Evolutionary conservation across 768 basidiomycete species (phyloP).

Genomic region (Mycena haematopus): DNA sequence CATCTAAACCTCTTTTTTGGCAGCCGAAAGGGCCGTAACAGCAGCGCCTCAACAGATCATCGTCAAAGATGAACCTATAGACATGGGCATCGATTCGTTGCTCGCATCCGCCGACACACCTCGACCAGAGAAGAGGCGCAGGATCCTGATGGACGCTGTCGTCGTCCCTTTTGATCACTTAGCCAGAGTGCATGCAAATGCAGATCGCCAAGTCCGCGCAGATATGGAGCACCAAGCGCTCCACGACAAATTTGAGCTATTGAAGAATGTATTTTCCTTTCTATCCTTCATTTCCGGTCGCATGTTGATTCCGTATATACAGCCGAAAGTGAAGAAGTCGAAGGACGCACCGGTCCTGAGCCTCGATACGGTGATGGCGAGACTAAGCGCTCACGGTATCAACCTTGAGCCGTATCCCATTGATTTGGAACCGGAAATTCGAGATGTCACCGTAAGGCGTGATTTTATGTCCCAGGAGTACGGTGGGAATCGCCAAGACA

Average conservation of each 20-base stretch:
- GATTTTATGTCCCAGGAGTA: constrained; percentile 39
- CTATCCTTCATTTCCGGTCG: background rate
- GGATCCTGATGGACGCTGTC: constrained; percentile 11
- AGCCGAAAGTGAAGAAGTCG: constrained; percentile 32
- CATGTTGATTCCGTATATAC: background rate
- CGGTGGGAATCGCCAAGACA: constrained; percentile 42
- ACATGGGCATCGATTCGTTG: constrained; percentile 6
- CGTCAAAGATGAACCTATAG: constrained; percentile 17
- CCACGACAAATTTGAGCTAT: constrained; percentile 2
- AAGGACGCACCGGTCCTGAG: constrained; percentile 13
- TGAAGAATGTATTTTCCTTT: constrained; percentile 11
- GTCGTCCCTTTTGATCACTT: background rate
- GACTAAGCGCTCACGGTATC: constrained; percentile 30
- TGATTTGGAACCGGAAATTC: constrained; percentile 33
- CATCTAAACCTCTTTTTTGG: background rate
- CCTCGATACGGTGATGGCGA: constrained; percentile 1
- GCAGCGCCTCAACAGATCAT: background rate
- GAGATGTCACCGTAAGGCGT: constrained; percentile 38
- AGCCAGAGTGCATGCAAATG: background rate
- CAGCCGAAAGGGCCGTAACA: background rate
- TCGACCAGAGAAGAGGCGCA: constrained; percentile 11
- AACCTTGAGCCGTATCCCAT: constrained; percentile 36
- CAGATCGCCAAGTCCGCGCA: background rate
- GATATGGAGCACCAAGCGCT: background rate
- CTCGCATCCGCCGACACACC: background rate